Conservation (phyloP, 495 filamentous ascomycete species). For the Penicillium canescens region DNA sequence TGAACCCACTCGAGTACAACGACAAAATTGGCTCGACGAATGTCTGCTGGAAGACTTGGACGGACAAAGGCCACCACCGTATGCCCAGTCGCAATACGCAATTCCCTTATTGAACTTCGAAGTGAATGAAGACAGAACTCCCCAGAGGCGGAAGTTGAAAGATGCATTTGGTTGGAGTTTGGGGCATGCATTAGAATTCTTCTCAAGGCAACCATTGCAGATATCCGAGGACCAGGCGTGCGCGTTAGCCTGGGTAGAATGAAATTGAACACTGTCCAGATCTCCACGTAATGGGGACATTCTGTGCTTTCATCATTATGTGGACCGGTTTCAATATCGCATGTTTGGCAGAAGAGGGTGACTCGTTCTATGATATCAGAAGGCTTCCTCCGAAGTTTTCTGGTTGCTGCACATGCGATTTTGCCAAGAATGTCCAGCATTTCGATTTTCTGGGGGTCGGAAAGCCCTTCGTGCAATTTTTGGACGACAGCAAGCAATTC, state of each 20-base stretch:
- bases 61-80: slow-evolving; percentile 67
- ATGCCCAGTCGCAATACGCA: slow-evolving; percentile 78
- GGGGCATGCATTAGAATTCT: slow-evolving; percentile 65
- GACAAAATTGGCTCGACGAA: slow-evolving; percentile 64
- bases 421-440: slow-evolving; percentile 37
- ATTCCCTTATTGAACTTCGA: slow-evolving; percentile 78
- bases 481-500: slow-evolving; percentile 25
- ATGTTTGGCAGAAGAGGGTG: slow-evolving; percentile 36
- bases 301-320: slow-evolving; percentile 16
- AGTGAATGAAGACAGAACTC: slow-evolving; percentile 81
- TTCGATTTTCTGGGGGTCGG: slow-evolving; percentile 32
- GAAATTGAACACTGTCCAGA: slow-evolving; percentile 54
- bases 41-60: slow-evolving; percentile 40
- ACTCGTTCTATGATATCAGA: slow-evolving; percentile 17
- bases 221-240: slow-evolving; percentile 62
- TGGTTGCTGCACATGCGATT: slow-evolving; percentile 44
- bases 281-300: slow-evolving; percentile 37
- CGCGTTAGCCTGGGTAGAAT: slow-evolving; percentile 60
- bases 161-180: slow-evolving; percentile 56
- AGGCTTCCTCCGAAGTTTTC: slow-evolving; percentile 19
- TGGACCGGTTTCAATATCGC: slow-evolving; percentile 30
- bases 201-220: slow-evolving; percentile 70
- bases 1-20: slow-evolving; percentile 68
- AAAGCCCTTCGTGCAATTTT: slow-evolving; percentile 21
- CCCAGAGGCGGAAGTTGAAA: slow-evolving; percentile 64